Conservation (phyloP, 345 rosid genomes). For the Limnanthes douglasii region DNA sequence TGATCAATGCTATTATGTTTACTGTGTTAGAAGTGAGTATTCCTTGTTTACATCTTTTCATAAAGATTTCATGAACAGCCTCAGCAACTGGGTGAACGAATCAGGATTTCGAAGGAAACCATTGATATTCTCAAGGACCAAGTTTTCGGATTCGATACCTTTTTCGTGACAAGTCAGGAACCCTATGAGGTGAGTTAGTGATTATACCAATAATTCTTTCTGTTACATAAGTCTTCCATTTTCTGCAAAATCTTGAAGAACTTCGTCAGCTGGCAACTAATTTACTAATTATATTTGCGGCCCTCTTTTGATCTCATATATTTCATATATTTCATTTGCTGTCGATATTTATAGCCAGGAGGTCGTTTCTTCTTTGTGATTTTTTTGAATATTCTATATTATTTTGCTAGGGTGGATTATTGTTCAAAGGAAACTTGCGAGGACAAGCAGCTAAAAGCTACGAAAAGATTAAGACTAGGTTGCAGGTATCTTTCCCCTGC, state of each 20-base stretch:
- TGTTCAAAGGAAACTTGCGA: slow-evolving; percentile 91
- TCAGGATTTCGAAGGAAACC: slow-evolving; percentile 73
- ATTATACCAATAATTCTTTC: not conserved
- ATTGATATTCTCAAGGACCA: slow-evolving; percentile 72
- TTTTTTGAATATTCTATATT: slow-evolving; percentile 2
- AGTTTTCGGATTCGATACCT: slow-evolving; percentile 94
- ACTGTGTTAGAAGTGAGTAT: slow-evolving; percentile 3
- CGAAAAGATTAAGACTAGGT: slow-evolving; percentile 59
- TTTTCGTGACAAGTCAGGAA: slow-evolving; percentile 91
- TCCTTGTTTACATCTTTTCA: slow-evolving; percentile 8
- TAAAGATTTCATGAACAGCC: slow-evolving; percentile 34
- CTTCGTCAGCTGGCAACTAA: not conserved
- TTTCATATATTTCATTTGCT: not conserved
- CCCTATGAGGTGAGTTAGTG: slow-evolving; percentile 71
- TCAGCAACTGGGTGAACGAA: slow-evolving; percentile 55
- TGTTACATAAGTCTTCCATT: slow-evolving; percentile 1
- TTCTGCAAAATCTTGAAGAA: not conserved
- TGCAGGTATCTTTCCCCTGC: slow-evolving; percentile 38
- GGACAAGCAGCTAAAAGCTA: slow-evolving; percentile 72
- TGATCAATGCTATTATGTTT: slow-evolving; percentile 9
- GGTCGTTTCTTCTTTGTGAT: not conserved
- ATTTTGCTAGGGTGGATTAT: slow-evolving; percentile 57
- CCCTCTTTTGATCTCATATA: too few relatives aligned
- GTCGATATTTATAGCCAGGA: not conserved
- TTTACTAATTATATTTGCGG: too few relatives aligned